Percentiles rank a stretch among this genome's conserved stretches.
These are phyloP conservation scores for Platismatia glauca DNA, from an alignment of 495 filamentous ascomycete species.

Conservation along the genomic window DNA sequence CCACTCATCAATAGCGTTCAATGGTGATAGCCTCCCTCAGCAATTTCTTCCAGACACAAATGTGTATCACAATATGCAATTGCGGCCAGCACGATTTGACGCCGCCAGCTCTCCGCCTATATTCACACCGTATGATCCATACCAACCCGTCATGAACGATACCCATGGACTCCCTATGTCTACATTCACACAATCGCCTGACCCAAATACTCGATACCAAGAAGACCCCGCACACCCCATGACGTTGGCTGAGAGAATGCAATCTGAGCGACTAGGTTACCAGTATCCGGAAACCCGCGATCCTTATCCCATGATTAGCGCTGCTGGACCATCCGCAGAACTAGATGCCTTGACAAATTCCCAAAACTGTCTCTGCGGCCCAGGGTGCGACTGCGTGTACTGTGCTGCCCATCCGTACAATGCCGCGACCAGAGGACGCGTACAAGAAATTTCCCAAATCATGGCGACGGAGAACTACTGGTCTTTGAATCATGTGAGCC, in stretches of 20 bases:
- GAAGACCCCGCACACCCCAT: background rate
- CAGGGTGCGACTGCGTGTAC: slow-evolving; percentile 58
- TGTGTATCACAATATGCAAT: background rate
- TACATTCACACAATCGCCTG: background rate
- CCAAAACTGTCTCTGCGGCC: slow-evolving; percentile 56
- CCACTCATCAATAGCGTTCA: background rate
- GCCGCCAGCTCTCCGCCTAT: background rate
- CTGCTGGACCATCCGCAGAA: background rate
- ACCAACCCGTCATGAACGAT: background rate
- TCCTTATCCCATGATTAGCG: background rate
- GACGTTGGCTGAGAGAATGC: background rate
- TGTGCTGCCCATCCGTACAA: slow-evolving; percentile 68
- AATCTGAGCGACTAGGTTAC: background rate
- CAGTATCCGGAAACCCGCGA: background rate
- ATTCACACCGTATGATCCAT: background rate
- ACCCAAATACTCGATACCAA: background rate
- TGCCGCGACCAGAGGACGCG: slow-evolving; percentile 55
- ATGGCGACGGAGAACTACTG: background rate
- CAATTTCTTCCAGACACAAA: background rate
- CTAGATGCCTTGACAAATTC: slow-evolving; percentile 4
- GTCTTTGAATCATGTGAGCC: background rate
- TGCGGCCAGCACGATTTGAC: background rate
- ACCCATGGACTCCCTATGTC: background rate
- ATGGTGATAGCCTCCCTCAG: background rate
- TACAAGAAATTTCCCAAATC: slow-evolving; percentile 39